Conservation (phyloP, 768 basidiomycete genomes). For the Boletus fagicola region DNA sequence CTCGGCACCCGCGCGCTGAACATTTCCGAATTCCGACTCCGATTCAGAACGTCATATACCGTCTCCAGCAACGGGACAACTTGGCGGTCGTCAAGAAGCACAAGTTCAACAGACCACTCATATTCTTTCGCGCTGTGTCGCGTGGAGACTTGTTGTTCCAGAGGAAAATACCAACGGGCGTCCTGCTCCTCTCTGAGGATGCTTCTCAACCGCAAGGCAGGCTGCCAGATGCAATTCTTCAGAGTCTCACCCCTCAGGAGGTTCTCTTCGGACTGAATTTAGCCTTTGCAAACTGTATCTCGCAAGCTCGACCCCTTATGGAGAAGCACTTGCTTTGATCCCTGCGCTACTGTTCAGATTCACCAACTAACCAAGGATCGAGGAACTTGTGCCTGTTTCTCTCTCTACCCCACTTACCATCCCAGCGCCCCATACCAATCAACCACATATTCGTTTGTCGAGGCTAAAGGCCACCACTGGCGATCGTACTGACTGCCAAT, state of each 20-base stretch:
- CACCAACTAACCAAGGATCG: not conserved
- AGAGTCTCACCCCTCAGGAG: not conserved
- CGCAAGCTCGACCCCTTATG: not conserved
- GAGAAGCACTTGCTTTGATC: not conserved
- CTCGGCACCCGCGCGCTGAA: not conserved
- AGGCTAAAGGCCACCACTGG: too few relatives aligned
- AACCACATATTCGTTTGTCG: not conserved
- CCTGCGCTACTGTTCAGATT: not conserved
- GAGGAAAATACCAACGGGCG: not conserved
- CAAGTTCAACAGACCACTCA: too few relatives aligned
- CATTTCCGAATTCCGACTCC: conserved; percentile 24
- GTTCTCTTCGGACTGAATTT: not conserved
- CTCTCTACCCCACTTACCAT: not conserved
- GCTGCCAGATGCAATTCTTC: not conserved
- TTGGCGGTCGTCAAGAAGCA: conserved; percentile 5
- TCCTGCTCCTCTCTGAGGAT: not conserved
- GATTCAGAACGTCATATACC: too few relatives aligned
- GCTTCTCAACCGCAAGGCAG: not conserved
- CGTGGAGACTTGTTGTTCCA: not conserved
- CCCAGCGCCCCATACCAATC: not conserved
- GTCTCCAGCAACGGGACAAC: not conserved
- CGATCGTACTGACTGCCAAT: too few relatives aligned
- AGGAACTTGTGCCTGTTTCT: not conserved
- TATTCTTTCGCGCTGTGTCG: not conserved
- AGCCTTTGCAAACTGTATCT: not conserved